Percentiles rank a stretch among this genome's conserved stretches.
Conservation (phyloP, 2,329 filamentous ascomycete genomes). For the Colletotrichum gigasporum region DNA sequence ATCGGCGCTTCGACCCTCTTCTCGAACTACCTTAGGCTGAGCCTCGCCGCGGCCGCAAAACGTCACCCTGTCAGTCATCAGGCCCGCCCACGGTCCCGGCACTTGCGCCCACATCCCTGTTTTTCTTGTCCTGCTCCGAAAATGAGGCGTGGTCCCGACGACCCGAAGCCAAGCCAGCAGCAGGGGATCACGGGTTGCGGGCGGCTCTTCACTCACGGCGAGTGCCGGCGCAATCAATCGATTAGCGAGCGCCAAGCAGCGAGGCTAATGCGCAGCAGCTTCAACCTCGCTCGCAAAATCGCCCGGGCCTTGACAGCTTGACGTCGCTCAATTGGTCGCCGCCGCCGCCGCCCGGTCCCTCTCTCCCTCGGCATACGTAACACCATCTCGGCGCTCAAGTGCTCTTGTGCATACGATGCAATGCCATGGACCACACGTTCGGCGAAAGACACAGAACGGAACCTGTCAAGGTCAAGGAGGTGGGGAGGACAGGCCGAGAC, state of each 20-base stretch:
- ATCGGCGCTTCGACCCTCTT: too few species aligned
- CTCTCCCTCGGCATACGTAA: not conserved
- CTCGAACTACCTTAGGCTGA: too few species aligned
- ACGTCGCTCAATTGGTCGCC: too few species aligned
- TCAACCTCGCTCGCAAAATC: too few species aligned
- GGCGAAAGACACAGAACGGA: not conserved
- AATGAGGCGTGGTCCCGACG: too few species aligned
- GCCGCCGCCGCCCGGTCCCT: too few species aligned
- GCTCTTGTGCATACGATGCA: too few species aligned
- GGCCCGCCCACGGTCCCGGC: not conserved
- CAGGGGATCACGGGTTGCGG: constrained; percentile 9
- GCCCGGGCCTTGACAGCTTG: too few species aligned
- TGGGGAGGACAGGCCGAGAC: not conserved
- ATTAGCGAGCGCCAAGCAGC: too few species aligned
- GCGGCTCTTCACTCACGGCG: not conserved
- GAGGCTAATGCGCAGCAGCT: not conserved
- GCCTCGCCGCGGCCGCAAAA: too few species aligned
- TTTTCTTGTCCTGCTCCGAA: not conserved
- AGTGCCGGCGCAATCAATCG: not conserved
- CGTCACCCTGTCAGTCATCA: not conserved
- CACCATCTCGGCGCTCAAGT: not conserved
- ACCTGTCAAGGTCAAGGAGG: not conserved
- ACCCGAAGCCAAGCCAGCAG: not conserved
- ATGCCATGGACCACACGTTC: constrained; percentile 2
- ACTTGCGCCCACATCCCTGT: not conserved